Base-by-base conservation (phyloP, 1,139 yeast species). In the Lodderomyces pseudojiufengensis region DNA sequence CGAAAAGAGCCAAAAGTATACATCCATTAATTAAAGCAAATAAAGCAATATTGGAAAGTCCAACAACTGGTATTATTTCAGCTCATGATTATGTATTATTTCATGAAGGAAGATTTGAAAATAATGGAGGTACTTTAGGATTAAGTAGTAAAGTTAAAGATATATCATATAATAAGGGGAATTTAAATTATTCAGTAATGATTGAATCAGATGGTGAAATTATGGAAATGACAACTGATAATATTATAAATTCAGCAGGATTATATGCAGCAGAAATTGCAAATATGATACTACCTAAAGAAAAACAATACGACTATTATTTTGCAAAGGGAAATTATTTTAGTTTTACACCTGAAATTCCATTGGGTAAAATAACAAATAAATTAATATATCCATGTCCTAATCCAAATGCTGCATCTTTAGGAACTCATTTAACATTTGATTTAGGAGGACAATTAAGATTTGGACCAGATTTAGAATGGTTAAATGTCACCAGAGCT, bases 391-490 rank as follows among this genome's bases (percentile, higher is more conserved):
- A 88, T 52, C 97, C 97, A 0, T 83, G 88, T 40, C 94, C 95
- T 1, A 73, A 76, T 9, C 74, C 80, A 2, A 79, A 82, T 41
- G 76, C 80, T 2, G 80, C 84, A 4, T 83, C 95, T 0, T 64
- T 88, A 36, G 97, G 97, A 0, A 84, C 94, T 0, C 97, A 88
- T 61, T 63, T 88, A 41, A 88, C 97, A 0, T 64, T 88, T 32
- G 95, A 86, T 51, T 60, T 88, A 37, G 92, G 85, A 3, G 95
- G 95, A 0, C 83, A 80, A 48, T 59, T 87, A 27, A 72, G 78
- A 46, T 88, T 88, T 55, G 97, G 97, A 0, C 97, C 97, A 0
- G 95, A 88, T 55, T 61, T 86, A 37, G 95, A 87, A 55, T 87
- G 95, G 88, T 75, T 84, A 3, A 72, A 74, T 9, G 48, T 55